Conservation (phyloP, 2,329 filamentous ascomycete species). For the Hypocrella siamensis region DNA sequence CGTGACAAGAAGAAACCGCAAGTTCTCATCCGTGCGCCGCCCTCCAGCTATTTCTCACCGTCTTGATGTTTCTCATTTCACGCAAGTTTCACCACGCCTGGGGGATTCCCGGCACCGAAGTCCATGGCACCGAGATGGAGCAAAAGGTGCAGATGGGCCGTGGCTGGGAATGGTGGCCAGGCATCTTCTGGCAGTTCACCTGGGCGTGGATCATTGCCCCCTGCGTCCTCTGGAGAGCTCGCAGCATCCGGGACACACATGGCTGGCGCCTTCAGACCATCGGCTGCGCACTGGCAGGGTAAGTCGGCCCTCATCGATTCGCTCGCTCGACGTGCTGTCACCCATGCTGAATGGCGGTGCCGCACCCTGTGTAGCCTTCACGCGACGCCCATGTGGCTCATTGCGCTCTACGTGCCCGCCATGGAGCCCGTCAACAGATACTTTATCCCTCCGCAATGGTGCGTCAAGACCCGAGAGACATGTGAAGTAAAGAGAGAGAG, state of each 20-base stretch:
- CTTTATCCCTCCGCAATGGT: constrained; percentile 45
- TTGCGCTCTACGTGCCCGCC: constrained; percentile 34
- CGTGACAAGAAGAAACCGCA: constrained; percentile 23
- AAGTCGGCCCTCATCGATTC: constrained; percentile 4
- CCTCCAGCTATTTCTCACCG: constrained; percentile 30
- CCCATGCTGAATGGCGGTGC: too few relatives aligned
- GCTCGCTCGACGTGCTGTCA: too few relatives aligned
- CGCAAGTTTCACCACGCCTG: constrained; percentile 41
- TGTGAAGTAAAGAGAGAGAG: too few relatives aligned
- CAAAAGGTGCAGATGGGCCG: constrained; percentile 23
- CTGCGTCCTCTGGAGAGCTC: constrained; percentile 41
- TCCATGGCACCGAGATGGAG: constrained; percentile 19
- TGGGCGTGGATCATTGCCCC: constrained; percentile 43
- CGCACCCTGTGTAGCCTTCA: constrained; percentile 39
- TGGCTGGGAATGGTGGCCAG: constrained; percentile 46
- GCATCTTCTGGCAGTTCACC: constrained; percentile 35
- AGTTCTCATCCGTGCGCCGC: neutral
- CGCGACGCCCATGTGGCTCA: constrained; percentile 49
- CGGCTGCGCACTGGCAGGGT: constrained; percentile 27
- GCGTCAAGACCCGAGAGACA: constrained; percentile 11
- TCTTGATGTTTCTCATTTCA: constrained; percentile 40
- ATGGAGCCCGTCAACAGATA: constrained; percentile 35
- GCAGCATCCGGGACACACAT: constrained; percentile 44
- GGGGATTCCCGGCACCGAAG: constrained; percentile 22
- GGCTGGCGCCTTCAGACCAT: constrained; percentile 52